Percentiles rank a stretch among this genome's conserved stretches.
phyloP scores from a whole-genome alignment of 106 monocot species.

The Phalaenopsis equestris region DNA sequence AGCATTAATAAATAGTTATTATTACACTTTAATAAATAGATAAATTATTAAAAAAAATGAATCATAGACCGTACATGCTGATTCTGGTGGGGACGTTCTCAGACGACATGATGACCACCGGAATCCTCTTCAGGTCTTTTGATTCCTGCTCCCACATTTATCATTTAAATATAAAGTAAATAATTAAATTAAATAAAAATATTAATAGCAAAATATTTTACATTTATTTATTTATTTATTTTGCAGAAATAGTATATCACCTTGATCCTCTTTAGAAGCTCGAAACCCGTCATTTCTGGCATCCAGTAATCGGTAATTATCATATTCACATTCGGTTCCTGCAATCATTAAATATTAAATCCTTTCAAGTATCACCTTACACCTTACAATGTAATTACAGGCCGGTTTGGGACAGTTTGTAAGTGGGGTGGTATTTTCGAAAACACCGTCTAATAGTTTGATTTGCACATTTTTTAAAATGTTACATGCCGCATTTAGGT shows the following conservation, averaged over 20 bases:
- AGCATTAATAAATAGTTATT: background rate
- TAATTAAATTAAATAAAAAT: background rate
- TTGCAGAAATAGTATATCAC: constrained; percentile 4
- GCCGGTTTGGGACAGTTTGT: no score
- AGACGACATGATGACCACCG: constrained; percentile 79
- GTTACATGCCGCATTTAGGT: no score
- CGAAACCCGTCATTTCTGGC: constrained; percentile 83
- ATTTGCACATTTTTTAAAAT: no score
- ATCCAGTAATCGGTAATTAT: constrained; percentile 86
- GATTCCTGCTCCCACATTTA: constrained; percentile 38
- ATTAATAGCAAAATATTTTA: background rate
- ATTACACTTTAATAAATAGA: background rate
- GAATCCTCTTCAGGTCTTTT: constrained; percentile 47
- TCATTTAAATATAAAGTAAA: background rate
- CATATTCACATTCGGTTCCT: constrained; percentile 67
- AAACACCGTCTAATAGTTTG: no score
- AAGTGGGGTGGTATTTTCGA: no score
- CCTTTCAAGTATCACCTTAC: background rate
- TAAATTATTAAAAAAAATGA: background rate
- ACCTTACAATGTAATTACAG: background rate
- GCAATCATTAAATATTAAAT: background rate
- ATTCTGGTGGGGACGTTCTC: constrained; percentile 67
- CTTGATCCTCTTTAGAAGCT: constrained; percentile 67
- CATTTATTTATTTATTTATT: background rate
- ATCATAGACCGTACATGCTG: constrained; percentile 20